Base-by-base conservation (phyloP, 2,329 filamentous ascomycete genomes). In the Penicillium decumbens region DNA sequence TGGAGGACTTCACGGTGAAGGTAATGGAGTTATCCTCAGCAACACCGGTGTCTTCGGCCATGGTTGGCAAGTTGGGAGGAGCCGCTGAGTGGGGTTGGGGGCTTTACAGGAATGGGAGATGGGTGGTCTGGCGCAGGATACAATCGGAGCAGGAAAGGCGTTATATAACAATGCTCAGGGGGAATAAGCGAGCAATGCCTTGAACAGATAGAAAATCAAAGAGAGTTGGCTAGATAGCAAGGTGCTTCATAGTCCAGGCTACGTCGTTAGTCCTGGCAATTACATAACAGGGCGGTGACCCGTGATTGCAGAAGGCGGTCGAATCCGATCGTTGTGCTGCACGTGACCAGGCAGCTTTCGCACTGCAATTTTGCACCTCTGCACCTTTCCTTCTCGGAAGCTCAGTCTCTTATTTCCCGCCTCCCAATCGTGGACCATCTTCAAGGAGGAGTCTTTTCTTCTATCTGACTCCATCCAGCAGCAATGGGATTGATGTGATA, bases 1-100 rank as follows among this genome's bases (percentile, higher is more conserved):
- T 87, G n/a, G 89, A 91, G n/a, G 89, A 88, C 78, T 97, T 98
- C 73, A 98, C 85, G 75, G 90, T 93, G 82, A 98, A 97, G 70
- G 88, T 95, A 75, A 98, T 76, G 64, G 91, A 84, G 64, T 84
- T 75, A 65, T 91, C 88, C 63, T 82, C 79, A 48, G 76, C 69
- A 64, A 75, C 43, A 51, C 65, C 54, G 49, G 60, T 65, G 47
- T 72, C 69, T 52, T 72, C 70, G 51, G 70, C 69, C 71, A 73
- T 73, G 62, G 56, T 65, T 53, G 44, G 40, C 39, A 43, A 43
- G 51, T 49, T 40, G 41, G 27, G 38, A 28, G 38, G 39, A 47
- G 40, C 41, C 29, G 33, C 27, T 32, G 51, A 55, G 52, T 49
- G 55, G 54, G 49, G 46, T 45, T 40, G 41, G 49, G 42, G 40